phyloP scores from a whole-genome alignment of 1,139 yeast genomes.

The Suhomyces taliae region DNA sequence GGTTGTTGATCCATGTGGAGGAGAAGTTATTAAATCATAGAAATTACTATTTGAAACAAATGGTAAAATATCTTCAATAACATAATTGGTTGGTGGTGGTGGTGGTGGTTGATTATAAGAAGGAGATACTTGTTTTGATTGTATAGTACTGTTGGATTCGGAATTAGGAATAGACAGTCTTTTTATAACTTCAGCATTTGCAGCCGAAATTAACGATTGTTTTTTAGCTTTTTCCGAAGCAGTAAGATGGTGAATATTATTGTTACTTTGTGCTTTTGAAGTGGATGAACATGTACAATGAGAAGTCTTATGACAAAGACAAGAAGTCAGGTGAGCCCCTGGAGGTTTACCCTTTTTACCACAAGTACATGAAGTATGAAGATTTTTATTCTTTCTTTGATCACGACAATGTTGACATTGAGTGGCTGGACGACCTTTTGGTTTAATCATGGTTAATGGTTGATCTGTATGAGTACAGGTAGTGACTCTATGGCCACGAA shows the following conservation, averaged over 20 bases:
- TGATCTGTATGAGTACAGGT: constrained; percentile 91
- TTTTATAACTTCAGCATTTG: constrained; percentile 19
- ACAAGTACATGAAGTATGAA: constrained; percentile 76
- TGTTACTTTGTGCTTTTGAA: constrained; percentile 11
- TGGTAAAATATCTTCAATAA: constrained; percentile 36
- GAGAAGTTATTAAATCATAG: constrained; percentile 29
- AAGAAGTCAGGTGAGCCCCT: constrained; percentile 46
- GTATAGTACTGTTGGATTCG: constrained; percentile 2
- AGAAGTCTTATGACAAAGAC: constrained; percentile 55
- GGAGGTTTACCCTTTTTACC: constrained; percentile 55
- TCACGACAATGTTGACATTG: constrained; percentile 90
- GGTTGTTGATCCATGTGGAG: constrained; percentile 8
- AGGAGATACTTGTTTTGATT: background rate
- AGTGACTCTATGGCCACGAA: constrained; percentile 93
- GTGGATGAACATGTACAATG: constrained; percentile 58
- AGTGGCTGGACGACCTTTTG: constrained; percentile 93
- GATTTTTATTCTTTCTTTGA: constrained; percentile 65
- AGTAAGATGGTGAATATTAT: constrained; percentile 17
- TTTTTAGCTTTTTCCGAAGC: constrained; percentile 32
- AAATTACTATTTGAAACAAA: constrained; percentile 31
- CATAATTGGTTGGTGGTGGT: constrained; percentile 13
- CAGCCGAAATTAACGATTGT: constrained; percentile 25
- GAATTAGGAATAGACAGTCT: constrained; percentile 8
- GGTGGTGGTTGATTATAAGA: background rate
- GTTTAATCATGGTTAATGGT: constrained; percentile 88